A percentile compares a stretch with the other conserved stretches of the same genome.
Evolutionary conservation across 306 rosid species (phyloP).

Genomic region (Cucurbita moschata): DNA sequence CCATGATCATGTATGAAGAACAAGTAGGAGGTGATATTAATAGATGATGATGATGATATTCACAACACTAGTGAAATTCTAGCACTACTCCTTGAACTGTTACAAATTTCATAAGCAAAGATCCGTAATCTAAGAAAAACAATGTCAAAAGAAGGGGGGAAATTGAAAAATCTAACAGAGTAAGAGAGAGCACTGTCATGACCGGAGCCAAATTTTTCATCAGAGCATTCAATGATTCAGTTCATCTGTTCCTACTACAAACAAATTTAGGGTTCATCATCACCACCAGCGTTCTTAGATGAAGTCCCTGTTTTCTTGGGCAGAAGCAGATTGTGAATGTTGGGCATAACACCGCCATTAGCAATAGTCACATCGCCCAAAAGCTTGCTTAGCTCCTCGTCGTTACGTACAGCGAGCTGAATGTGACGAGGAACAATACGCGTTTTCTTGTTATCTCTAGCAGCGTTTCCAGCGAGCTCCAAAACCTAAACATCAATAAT

Average conservation of each 20-base stretch:
- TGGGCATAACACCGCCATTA: slow-evolving; percentile 91
- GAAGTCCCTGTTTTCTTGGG: slow-evolving; percentile 67
- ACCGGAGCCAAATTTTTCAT: not conserved
- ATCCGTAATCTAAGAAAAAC: not conserved
- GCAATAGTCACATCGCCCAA: slow-evolving; percentile 82
- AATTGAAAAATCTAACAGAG: not conserved
- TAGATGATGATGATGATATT: slow-evolving; percentile 22
- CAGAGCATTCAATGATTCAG: not conserved
- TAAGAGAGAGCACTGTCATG: not conserved
- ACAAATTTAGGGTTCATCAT: slow-evolving; percentile 39
- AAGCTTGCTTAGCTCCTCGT: slow-evolving; percentile 84
- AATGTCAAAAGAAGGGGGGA: not conserved
- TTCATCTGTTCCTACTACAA: not conserved
- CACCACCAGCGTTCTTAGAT: slow-evolving; percentile 38
- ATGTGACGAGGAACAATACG: slow-evolving; percentile 82
- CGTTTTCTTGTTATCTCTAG: slow-evolving; percentile 88
- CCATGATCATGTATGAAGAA: not conserved
- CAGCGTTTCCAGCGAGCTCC: slow-evolving; percentile 87
- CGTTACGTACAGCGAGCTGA: slow-evolving; percentile 67
- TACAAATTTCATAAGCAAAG: slow-evolving; percentile 14
- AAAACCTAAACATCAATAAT: slow-evolving; percentile 31
- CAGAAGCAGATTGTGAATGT: slow-evolving; percentile 68
- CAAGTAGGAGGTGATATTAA: not conserved
- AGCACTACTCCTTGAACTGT: slow-evolving; percentile 15
- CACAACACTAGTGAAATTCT: slow-evolving; percentile 36